Base-by-base conservation (phyloP, 1,284 basidiomycete genomes). In the Ustilago sp. region DNA sequence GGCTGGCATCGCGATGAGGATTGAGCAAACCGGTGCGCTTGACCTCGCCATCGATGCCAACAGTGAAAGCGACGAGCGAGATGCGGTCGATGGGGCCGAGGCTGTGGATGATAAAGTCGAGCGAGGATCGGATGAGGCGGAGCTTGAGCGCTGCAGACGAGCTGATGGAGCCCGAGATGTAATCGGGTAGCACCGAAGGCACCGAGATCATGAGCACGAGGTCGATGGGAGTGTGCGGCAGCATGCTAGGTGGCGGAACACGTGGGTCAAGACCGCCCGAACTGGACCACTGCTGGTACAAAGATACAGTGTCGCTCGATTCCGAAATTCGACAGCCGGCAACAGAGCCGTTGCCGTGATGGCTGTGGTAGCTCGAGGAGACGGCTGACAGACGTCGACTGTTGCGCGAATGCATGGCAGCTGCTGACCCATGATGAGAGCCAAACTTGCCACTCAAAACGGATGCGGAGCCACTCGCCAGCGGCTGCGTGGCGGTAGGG, bases 161-260 rank as follows among this genome's bases (percentile, higher is more conserved):
- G 13, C 91, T 91, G n/a, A 90, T 89, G 23, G 92, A 89, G 52
- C 88, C 89, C 8, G 68, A 57, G 23, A 60, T 28, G 17, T 77
- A 57, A 39, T 79, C 62, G 12, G 75, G 74, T 39, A 73, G 59
- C 1, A 82, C 78, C 11, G 78, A 69, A 1, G 95, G 94, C 0
- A 98, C 88, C 2, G 95, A 94, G 47, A 98, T 88, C 63, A 98
- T 93, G 59, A 98, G 89, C 81, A 98, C 93, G 60, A 99, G 89
- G 86, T 99, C 96, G 80, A 97, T 88, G 0, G 94, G 90, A 0
- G 95, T 92, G 85, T 98, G 95, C 17, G 91, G 89, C 3, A 95
- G 56, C 58, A 84, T 65, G 36, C 63, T 72, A 5, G 83, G 83
- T 11, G 78, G 79, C 2, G 80, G 71, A n/a, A 78, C 58, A 28